phyloP scores from a whole-genome alignment of 805 yeast species.

The Teunomyces atbi region DNA sequence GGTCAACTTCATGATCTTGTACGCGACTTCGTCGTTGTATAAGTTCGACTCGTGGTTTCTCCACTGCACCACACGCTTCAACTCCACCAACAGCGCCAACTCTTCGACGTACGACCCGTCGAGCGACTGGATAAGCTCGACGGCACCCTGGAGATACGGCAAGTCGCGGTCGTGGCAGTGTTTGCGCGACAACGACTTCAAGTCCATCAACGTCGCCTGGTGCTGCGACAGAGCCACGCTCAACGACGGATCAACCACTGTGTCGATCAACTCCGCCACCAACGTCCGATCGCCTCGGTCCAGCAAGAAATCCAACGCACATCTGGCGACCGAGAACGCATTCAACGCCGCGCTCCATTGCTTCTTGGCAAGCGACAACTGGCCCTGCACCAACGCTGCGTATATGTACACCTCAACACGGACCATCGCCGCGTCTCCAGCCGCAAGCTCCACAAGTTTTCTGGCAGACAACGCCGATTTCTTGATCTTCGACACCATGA shows the following conservation, averaged over 20 bases:
- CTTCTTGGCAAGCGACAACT: slow-evolving; percentile 48
- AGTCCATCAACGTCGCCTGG: slow-evolving; percentile 11
- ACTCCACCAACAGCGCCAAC: slow-evolving; percentile 21
- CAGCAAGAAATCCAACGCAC: slow-evolving; percentile 53
- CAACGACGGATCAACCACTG: slow-evolving; percentile 65
- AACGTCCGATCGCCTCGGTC: slow-evolving; percentile 32
- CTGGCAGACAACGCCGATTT: slow-evolving; percentile 50
- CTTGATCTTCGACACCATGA: slow-evolving; percentile 63
- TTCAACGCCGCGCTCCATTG: slow-evolving; percentile 55
- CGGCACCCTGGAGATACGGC: slow-evolving; percentile 38
- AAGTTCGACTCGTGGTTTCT: slow-evolving; percentile 57
- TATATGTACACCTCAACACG: slow-evolving; percentile 33
- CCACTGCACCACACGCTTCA: slow-evolving; percentile 45
- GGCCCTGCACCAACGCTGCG: slow-evolving; percentile 52
- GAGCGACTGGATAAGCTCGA: slow-evolving; percentile 35
- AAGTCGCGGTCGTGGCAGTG: slow-evolving; percentile 23
- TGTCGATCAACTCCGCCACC: slow-evolving; percentile 55
- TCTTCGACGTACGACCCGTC: slow-evolving; percentile 40
- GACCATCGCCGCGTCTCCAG: slow-evolving; percentile 31
- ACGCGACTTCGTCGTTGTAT: slow-evolving; percentile 70
- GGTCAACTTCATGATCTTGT: slow-evolving; percentile 43
- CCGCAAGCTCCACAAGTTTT: slow-evolving; percentile 41
- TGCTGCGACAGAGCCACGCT: slow-evolving; percentile 50
- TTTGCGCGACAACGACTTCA: slow-evolving; percentile 11
- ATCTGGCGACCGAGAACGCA: slow-evolving; percentile 58